Evolutionary conservation across 306 rosid genomes (phyloP).

Genomic region (Ormosia semicastrata): DNA sequence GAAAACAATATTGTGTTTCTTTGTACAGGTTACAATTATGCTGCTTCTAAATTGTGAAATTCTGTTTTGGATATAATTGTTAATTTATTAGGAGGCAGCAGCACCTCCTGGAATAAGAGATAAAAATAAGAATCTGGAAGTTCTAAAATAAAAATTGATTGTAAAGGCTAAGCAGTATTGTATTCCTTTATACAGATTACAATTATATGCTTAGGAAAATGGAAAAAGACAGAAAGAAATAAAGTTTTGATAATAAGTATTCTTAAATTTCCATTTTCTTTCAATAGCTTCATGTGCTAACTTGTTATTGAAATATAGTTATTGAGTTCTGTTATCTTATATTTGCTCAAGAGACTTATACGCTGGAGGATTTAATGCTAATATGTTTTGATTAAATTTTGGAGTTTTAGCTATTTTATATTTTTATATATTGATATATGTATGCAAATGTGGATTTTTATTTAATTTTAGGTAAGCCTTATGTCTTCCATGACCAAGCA

Average conservation of each 20-base stretch:
- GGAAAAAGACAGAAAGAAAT: not conserved
- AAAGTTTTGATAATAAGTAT: not conserved
- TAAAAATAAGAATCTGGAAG: not conserved
- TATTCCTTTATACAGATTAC: slow-evolving; percentile 3
- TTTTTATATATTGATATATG: too few species aligned
- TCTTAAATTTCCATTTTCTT: not conserved
- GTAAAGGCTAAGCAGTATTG: not conserved
- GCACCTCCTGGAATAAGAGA: not conserved
- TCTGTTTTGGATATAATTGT: not conserved
- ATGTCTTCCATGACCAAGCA: too few species aligned
- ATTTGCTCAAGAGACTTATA: not conserved
- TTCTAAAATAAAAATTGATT: not conserved
- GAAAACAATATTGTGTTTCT: not conserved
- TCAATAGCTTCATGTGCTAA: not conserved
- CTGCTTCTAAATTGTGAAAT: not conserved
- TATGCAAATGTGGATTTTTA: too few species aligned
- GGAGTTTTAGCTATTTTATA: not conserved
- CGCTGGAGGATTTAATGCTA: not conserved
- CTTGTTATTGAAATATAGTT: not conserved
- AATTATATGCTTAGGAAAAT: not conserved
- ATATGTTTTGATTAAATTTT: not conserved
- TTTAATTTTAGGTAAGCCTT: too few species aligned
- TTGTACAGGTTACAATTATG: not conserved
- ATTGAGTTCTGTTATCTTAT: not conserved
- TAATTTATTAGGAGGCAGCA: not conserved